These are phyloP conservation scores for Taiozyma sp. DNA, from an alignment of 1,139 yeast genomes.

Conservation along the genomic window DNA sequence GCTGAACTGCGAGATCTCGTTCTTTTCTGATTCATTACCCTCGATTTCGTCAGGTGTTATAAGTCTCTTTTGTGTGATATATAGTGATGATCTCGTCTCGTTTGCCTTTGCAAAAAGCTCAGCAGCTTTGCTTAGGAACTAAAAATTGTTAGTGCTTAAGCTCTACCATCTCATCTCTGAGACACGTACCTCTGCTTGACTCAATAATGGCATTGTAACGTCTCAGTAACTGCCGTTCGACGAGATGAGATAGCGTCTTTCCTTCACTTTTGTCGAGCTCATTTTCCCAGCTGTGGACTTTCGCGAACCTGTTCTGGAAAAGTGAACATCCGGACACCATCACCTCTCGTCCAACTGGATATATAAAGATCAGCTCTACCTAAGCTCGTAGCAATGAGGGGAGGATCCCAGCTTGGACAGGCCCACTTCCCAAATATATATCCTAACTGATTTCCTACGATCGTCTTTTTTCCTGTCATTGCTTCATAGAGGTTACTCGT, in stretches of 20 bases:
- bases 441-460: neutral
- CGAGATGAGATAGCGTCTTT: neutral
- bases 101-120: slow-evolving; percentile 28
- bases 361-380: neutral
- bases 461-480: neutral
- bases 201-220: slow-evolving; percentile 14
- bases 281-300: neutral
- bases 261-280: neutral
- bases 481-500: neutral
- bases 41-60: slow-evolving; percentile 19
- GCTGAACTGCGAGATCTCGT: slow-evolving; percentile 19
- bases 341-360: neutral
- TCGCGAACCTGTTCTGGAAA: neutral
- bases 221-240: neutral
- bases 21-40: slow-evolving; percentile 15
- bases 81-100: slow-evolving; percentile 37
- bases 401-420: neutral
- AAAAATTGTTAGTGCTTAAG: slow-evolving; percentile 4
- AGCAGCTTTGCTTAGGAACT: slow-evolving; percentile 37
- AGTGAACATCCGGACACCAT: neutral
- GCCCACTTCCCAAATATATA: neutral
- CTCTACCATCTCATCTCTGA: neutral
- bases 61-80: slow-evolving; percentile 39
- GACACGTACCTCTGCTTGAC: slow-evolving; percentile 19
- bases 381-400: neutral